Conservation (phyloP, 1,139 yeast species). For the Petasospora fabianii region DNA sequence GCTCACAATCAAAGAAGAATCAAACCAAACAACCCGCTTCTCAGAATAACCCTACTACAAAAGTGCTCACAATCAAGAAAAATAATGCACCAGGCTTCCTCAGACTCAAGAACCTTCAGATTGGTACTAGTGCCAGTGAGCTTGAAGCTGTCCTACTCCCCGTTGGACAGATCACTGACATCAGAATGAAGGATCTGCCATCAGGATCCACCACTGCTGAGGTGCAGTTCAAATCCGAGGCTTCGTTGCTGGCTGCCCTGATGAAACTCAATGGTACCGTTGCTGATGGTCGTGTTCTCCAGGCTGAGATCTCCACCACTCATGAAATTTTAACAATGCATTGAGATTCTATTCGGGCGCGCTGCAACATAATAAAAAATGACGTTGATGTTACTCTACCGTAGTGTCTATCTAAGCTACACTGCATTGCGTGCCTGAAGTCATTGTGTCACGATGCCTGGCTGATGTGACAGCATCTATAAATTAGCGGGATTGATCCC, state of each 20-base stretch:
- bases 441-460: too few relatives aligned
- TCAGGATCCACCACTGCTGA: constrained; percentile 27
- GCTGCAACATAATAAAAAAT: not conserved
- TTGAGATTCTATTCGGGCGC: not conserved
- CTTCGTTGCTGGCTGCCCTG: constrained; percentile 10
- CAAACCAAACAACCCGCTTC: not conserved
- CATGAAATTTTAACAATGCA: not conserved
- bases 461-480: too few relatives aligned
- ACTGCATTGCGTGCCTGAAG: too few relatives aligned
- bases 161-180: constrained; percentile 11
- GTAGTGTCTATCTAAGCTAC: too few relatives aligned
- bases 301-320: constrained; percentile 14
- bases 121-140: constrained; percentile 22
- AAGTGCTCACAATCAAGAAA: constrained; percentile 15
- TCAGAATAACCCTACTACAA: not conserved
- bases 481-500: too few relatives aligned
- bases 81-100: constrained; percentile 10
- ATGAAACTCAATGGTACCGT: constrained; percentile 19
- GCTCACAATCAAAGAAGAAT: not conserved
- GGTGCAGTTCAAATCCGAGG: constrained; percentile 13
- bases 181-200: constrained; percentile 21
- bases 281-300: constrained; percentile 26
- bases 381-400: too few relatives aligned
- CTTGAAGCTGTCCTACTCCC: constrained; percentile 12
- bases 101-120: constrained; percentile 20